These are phyloP conservation scores for Cyamopsis tetragonoloba DNA, from an alignment of 306 rosid species.

Conservation along the genomic window DNA sequence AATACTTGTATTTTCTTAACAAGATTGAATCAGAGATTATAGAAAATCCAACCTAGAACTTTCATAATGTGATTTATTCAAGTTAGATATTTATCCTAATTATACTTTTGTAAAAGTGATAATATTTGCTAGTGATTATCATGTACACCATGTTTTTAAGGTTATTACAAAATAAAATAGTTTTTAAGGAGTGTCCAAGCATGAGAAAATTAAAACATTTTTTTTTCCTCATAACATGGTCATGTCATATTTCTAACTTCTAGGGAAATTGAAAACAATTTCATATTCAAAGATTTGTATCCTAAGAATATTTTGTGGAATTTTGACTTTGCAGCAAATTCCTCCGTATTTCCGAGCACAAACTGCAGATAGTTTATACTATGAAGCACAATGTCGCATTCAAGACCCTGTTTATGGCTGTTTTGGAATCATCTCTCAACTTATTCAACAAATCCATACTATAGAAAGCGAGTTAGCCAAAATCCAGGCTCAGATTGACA, in stretches of 20 bases:
- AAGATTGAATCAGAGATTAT: background rate
- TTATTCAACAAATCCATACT: constrained; percentile 36
- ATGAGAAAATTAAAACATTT: background rate
- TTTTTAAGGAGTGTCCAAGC: background rate
- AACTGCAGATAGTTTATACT: constrained; percentile 42
- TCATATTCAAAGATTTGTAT: background rate
- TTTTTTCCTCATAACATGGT: background rate
- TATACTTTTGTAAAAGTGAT: background rate
- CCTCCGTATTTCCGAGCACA: constrained; percentile 35
- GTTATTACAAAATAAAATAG: too few relatives aligned
- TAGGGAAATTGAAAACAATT: background rate
- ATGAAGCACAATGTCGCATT: constrained; percentile 49
- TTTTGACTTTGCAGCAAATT: constrained; percentile 32
- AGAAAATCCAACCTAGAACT: background rate
- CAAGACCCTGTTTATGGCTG: constrained; percentile 64
- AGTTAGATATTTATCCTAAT: background rate
- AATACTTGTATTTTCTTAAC: background rate
- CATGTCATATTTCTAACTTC: background rate
- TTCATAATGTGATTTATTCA: background rate
- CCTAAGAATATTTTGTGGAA: background rate
- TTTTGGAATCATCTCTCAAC: constrained; percentile 42
- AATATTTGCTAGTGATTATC: too few relatives aligned
- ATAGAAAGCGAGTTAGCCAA: constrained; percentile 44
- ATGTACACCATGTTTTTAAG: too few relatives aligned
- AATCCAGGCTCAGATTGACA: constrained; percentile 39